Evolutionary conservation across 495 filamentous ascomycete genomes (phyloP), one percentile per base, ranked within the genome.

Genomic region (Bryoglossum gracile): DNA sequence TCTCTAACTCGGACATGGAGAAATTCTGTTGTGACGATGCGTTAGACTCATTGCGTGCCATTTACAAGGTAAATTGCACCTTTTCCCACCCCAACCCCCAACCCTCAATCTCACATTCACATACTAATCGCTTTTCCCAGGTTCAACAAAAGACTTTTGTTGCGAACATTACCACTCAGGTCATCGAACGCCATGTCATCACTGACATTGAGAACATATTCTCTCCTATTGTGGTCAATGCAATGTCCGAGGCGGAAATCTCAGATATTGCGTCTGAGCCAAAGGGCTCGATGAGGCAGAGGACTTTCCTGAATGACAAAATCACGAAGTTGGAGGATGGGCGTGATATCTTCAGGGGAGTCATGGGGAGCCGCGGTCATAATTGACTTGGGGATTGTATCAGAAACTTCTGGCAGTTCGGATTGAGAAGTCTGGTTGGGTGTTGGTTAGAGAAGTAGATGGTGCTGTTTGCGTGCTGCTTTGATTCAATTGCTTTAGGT

Each of bases 181-280:
- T 68, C 18, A 52, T 67, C 9, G 63, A 67, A 32, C 65, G 65
- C 17, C 65, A 65, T 44, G 58, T 68, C 33, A 49, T 68, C 23
- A 51, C 53, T 1, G 58, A 50, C 9, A 51, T 68, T 10, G 56
- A 65, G 32, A 49, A 48, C 0, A 65, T 66, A 17, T 61, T 68
- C 36, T 60, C 49, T 4, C 63, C 63, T 4, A 26, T 67, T 14
- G 38, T 52, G 2, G 54, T 67, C 37, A 60, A 40, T 26, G 22
- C 14, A 2, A 37, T 63, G 44, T 28, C 43, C 8, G 57, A 61
- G 22, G 16, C 13, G 0, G 46, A 65, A 16, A 51, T 55, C 9
- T 40, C 59, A 44, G 46, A 43, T 13, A 53, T 67, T 26, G 60
- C 62, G 0, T 56, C 57, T 1, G 65, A 67, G 36, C 60, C 61